Base-by-base conservation (phyloP, 78 protist species). In the Acrasis kona region DNA sequence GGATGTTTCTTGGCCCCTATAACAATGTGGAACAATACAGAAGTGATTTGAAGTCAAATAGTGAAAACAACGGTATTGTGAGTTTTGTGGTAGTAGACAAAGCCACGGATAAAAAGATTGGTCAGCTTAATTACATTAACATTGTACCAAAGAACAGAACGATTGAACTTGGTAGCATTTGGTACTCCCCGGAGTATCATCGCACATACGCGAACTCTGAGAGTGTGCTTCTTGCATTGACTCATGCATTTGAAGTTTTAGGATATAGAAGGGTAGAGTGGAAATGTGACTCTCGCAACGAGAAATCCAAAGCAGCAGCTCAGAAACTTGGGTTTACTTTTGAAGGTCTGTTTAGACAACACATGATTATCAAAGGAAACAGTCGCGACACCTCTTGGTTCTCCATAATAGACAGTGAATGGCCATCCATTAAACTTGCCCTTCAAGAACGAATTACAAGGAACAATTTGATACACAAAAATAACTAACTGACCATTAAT, bases 341-440 rank as follows among this genome's bases (percentile, higher is more conserved):
- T 32, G 76, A 72, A 39, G 76, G 50, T 72, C 39, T 72, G 5
- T 72, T 72, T 37, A 28, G 76, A 5, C 41, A 72, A 66, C 50
- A 32, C 12, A 32, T 41, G 39, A 37, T 72, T 6, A 7, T 27
- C 76, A 72, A 72, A 66, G 61, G 27, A n/a, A 36, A 37, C 61
- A 36, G 57, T 41, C 76, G 76, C 5, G 76, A 72, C 8, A 72
- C 76, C 31, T 35, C 70, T 5, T 72, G 76, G 76, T 72, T 72
- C 61, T 72, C 76, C n/a, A 72, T 72, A 7, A 4, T 72, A 8
- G 61, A 40, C 61, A 3, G 50, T 19, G 76, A 72, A 66, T 72
- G 76, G 76, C 73, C 73, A 8, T 7, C 5, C 5, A 5, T 69
- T 41, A 10, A 7, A 4, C 36, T 5, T 5, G 73, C 73, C 36